These are phyloP conservation scores for Oryza glumipatula DNA, from an alignment of 176 grass and related monocot genomes.

Conservation along the genomic window DNA sequence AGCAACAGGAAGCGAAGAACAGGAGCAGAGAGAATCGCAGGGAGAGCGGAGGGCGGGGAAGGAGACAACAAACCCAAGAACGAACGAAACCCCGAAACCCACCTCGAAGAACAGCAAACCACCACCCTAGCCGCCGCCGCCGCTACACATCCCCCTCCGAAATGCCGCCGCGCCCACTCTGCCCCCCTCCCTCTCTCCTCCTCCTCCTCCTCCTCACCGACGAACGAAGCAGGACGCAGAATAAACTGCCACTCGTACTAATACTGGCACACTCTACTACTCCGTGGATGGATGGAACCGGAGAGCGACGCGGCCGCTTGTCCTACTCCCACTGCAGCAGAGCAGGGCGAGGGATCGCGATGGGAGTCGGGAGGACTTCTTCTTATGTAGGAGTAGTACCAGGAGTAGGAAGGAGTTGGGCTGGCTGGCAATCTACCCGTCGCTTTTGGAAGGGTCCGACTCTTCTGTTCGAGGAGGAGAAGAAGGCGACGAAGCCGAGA, in stretches of 20 bases:
- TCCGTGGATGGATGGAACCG: background rate
- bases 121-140: conserved; percentile 19
- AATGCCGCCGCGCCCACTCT: background rate
- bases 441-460: too few relatives aligned
- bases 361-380: too few relatives aligned
- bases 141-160: background rate
- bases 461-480: too few relatives aligned
- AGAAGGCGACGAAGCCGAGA: too few relatives aligned
- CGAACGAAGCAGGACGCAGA: background rate
- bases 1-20: background rate
- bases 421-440: too few relatives aligned
- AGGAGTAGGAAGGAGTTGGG: too few relatives aligned
- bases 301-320: background rate
- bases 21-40: background rate
- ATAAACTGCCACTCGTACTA: background rate
- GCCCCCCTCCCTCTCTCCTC: background rate
- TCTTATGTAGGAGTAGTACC: too few relatives aligned
- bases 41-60: background rate
- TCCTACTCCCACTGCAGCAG: too few relatives aligned
- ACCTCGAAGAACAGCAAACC: conserved; percentile 10
- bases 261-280: background rate
- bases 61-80: background rate
- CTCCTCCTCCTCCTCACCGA: too few relatives aligned
- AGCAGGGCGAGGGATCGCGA: too few relatives aligned
- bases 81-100: background rate